Base-by-base conservation (phyloP, 306 rosid genomes). In the Medicago arabica region DNA sequence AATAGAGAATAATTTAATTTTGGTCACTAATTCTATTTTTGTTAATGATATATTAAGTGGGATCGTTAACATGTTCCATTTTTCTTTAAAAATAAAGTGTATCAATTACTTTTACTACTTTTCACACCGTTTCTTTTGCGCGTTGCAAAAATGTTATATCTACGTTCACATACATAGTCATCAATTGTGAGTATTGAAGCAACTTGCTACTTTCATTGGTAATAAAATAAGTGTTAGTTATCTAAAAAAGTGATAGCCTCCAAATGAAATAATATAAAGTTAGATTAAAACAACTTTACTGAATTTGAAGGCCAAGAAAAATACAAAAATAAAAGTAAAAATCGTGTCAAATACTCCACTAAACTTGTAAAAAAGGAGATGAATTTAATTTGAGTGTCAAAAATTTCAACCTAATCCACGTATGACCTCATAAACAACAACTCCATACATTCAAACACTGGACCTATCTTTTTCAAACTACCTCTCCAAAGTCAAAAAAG, bases 271-370 rank as follows among this genome's bases (percentile, higher is more conserved):
- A 55, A 46, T 9, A 21, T 10, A 47, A 43, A 28, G 46, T 64
- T 28, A 71, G 55, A 34, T 44, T 72, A 34, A 28, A 59, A 16
- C 15, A 58, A 21, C 16, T 49, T 50, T 69, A 47, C 16, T 39
- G 1, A 72, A 25, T 57, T 58, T 50, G 40, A 67, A 67, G 72
- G 58, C 40, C 7, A 39, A 40, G 13, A 67, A 21, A 13, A 2
- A 46, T 58, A 58, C 8, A 12, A 7, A 78, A 76, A 31, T 54
- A 77, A 78, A 82, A 17, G 7, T 58, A 58, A 58, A 58, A 58
- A 25, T 11, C 84, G 84, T 75, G 87, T 81, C 72, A 81, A 83
- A 81, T 55, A 83, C 80, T 67, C 43, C 7, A 40, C 69, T 40
- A 38, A 18, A 58, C 15, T 60, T 8, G 34, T 25, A 53, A 55